These are phyloP conservation scores for Nemania sp. DNA, from an alignment of 2,329 filamentous ascomycete species.

Conservation along the genomic window DNA sequence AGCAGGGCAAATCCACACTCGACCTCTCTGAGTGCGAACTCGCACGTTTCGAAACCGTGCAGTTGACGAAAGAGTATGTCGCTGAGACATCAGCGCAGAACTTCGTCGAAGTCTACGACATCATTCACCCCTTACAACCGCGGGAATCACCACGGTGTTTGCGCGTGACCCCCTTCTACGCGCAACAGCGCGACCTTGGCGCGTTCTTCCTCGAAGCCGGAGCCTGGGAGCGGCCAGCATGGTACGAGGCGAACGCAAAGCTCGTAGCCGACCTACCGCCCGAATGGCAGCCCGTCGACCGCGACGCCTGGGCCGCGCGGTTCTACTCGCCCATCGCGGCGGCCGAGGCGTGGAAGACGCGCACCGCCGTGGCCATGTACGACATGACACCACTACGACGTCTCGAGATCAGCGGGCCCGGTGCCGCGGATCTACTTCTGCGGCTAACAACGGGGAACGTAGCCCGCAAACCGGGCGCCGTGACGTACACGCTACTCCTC, in stretches of 20 bases:
- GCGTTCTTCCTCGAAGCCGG: conserved; percentile 23
- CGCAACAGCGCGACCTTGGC: conserved; percentile 25
- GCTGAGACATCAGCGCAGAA: conserved; percentile 24
- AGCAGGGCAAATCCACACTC: conserved; percentile 22
- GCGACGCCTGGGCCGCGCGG: conserved; percentile 23
- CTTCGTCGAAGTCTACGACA: conserved; percentile 28
- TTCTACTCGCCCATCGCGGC: conserved; percentile 27
- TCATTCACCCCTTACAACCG: conserved; percentile 26
- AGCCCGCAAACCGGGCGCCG: conserved; percentile 23
- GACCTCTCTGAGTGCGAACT: conserved; percentile 27
- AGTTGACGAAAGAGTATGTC: conserved; percentile 22
- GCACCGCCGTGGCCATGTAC: conserved; percentile 26
- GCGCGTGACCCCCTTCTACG: conserved; percentile 22
- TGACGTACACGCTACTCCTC: conserved; percentile 24
- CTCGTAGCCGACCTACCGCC: conserved; percentile 14
- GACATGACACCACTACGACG: conserved; percentile 27
- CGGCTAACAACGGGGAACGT: conserved; percentile 25
- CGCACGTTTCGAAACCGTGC: conserved; percentile 25
- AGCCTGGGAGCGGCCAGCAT: conserved; percentile 24
- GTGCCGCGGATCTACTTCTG: conserved; percentile 24
- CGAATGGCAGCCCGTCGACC: conserved; percentile 23
- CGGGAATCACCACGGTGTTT: conserved; percentile 22
- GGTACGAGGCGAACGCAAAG: conserved; percentile 25
- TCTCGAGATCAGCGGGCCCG: conserved; percentile 25
- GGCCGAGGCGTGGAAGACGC: conserved; percentile 25